phyloP scores from a whole-genome alignment of 2,329 filamentous ascomycete genomes.

The Aureobasidium namibiae region DNA sequence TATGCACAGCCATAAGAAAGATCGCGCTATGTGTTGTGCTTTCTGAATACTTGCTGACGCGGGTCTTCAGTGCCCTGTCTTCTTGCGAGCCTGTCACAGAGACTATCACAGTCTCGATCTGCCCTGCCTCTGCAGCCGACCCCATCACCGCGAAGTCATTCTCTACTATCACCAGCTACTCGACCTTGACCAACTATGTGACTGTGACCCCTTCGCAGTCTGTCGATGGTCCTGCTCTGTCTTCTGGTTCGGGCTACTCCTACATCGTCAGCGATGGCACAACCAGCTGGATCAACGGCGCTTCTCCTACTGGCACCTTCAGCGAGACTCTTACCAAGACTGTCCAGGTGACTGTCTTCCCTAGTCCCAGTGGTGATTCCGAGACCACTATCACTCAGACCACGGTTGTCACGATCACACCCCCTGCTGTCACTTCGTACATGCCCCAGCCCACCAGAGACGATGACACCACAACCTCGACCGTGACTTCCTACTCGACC shows the following conservation, averaged over 20 bases:
- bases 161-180: constrained; percentile 13
- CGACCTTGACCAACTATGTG: constrained; percentile 18
- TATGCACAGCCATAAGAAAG: neutral
- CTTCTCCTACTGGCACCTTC: constrained; percentile 16
- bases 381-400: neutral
- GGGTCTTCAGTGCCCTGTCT: neutral
- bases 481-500: neutral
- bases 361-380: neutral
- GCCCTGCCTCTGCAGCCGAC: neutral
- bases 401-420: constrained; percentile 2
- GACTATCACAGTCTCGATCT: constrained; percentile 1
- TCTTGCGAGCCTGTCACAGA: constrained; percentile 8
- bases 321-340: constrained; percentile 7
- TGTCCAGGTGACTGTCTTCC: constrained; percentile 11
- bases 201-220: constrained; percentile 27
- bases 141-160: neutral
- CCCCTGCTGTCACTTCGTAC: constrained; percentile 21
- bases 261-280: constrained; percentile 17
- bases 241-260: constrained; percentile 13
- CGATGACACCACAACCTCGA: neutral
- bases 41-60: neutral
- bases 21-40: neutral
- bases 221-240: neutral
- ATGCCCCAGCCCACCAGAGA: neutral
- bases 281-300: constrained; percentile 22